Percentiles rank a stretch among this genome's conserved stretches.
Evolutionary conservation across 208 protist species (phyloP).

Genomic region (Baffinella frigidus): DNA sequence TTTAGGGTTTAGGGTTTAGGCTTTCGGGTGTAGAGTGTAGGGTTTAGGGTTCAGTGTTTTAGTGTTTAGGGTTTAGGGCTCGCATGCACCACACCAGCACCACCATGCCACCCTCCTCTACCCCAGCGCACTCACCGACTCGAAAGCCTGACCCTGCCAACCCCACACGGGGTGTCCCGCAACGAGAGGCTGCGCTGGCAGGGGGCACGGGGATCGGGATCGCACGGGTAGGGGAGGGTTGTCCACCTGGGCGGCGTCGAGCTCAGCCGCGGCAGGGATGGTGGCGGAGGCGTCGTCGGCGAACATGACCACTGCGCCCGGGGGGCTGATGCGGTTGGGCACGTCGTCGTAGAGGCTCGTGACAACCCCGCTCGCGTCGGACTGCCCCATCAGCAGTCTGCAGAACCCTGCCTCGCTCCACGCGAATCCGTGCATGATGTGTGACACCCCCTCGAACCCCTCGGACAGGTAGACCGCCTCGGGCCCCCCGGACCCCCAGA

Average conservation of each 20-base stretch:
- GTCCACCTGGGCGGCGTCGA: neutral
- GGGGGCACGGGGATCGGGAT: neutral
- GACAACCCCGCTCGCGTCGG: neutral
- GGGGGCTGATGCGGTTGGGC: neutral
- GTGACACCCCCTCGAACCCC: neutral
- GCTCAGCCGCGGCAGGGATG: neutral
- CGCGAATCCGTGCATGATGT: neutral
- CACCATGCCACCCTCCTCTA: too few relatives aligned
- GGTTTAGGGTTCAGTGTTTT: too few relatives aligned
- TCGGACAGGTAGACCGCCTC: neutral
- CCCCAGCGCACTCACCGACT: too few relatives aligned
- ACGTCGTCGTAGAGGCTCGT: neutral
- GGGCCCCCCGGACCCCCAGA: neutral
- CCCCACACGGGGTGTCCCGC: too few relatives aligned
- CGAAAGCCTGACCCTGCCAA: too few relatives aligned
- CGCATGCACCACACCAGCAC: too few relatives aligned
- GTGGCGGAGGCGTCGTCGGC: neutral
- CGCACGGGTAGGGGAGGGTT: neutral
- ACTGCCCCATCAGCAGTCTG: neutral
- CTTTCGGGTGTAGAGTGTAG: too few relatives aligned
- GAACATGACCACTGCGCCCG: conserved; percentile 11
- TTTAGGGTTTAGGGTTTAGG: too few relatives aligned
- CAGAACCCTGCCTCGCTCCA: neutral
- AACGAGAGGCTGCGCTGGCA: neutral
- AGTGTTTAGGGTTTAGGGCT: too few relatives aligned